Percentiles rank a stretch among this genome's conserved stretches.
These are phyloP conservation scores for Aquilaria yunnanensis DNA, from an alignment of 345 rosid genomes.

Conservation along the genomic window DNA sequence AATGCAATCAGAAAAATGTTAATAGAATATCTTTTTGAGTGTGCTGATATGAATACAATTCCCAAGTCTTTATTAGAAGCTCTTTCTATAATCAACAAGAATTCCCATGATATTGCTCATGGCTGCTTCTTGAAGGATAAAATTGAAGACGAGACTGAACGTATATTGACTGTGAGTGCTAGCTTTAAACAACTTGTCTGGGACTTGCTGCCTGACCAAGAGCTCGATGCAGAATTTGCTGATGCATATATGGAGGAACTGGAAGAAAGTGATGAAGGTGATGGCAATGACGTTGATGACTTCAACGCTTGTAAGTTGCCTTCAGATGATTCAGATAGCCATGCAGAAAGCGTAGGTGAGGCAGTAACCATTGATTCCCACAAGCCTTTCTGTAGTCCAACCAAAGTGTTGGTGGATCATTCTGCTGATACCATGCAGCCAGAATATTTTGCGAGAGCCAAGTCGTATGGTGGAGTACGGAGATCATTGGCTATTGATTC, in stretches of 20 bases:
- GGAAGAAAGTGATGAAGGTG: conserved; percentile 54
- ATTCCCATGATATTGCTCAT: conserved; percentile 21
- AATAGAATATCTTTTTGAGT: conserved; percentile 66
- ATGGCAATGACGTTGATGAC: conserved; percentile 9
- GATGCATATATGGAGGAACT: conserved; percentile 76
- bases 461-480: not conserved
- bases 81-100: conserved; percentile 54
- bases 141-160: conserved; percentile 60
- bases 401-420: not conserved
- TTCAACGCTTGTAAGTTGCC: conserved; percentile 16
- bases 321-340: conserved; percentile 28
- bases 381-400: not conserved
- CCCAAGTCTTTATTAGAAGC: conserved; percentile 54
- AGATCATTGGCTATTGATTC: conserved; percentile 12
- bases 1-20: conserved; percentile 50
- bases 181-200: conserved; percentile 51
- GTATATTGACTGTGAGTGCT: conserved; percentile 69
- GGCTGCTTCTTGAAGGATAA: conserved; percentile 33
- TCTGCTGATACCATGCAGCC: conserved; percentile 2
- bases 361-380: conserved; percentile 18
- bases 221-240: conserved; percentile 47
- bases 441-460: not conserved
- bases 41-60: conserved; percentile 51
- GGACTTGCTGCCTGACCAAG: conserved; percentile 52
- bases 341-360: conserved; percentile 55